These are phyloP conservation scores for Cryptococcus depauperatus DNA, from an alignment of 1,284 basidiomycete species.

Conservation along the genomic window DNA sequence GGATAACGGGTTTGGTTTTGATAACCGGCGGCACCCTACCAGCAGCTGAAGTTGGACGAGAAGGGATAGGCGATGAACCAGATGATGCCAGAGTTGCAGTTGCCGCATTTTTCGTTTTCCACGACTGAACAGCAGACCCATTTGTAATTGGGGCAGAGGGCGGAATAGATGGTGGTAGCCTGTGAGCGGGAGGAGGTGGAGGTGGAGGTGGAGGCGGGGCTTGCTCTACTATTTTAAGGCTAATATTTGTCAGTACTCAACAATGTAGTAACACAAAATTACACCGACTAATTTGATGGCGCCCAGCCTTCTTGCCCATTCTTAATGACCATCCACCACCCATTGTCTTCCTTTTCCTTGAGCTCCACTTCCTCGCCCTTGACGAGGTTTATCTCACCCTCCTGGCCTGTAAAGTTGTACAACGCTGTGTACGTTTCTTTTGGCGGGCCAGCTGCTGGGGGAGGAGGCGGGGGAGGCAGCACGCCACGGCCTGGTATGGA, in stretches of 20 bases:
- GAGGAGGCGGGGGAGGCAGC: slow-evolving; percentile 51
- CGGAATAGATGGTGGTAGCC: slow-evolving; percentile 39
- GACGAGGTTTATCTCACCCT: slow-evolving; percentile 79
- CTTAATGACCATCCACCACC: slow-evolving; percentile 95
- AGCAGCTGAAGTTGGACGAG: slow-evolving; percentile 49
- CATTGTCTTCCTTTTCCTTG: slow-evolving; percentile 86
- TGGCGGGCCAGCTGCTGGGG: slow-evolving; percentile 56
- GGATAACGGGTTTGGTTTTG: slow-evolving; percentile 43
- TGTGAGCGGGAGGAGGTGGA: slow-evolving; percentile 50
- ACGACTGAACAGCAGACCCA: slow-evolving; percentile 9
- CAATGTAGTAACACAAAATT: background rate
- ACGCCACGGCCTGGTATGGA: slow-evolving; percentile 24
- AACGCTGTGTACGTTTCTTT: slow-evolving; percentile 75
- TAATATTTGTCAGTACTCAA: background rate
- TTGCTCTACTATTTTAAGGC: slow-evolving; percentile 9
- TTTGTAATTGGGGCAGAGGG: slow-evolving; percentile 49
- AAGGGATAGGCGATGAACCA: slow-evolving; percentile 50
- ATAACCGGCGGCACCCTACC: slow-evolving; percentile 44
- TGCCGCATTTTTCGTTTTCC: slow-evolving; percentile 50
- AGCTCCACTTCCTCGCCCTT: slow-evolving; percentile 92
- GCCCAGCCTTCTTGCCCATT: slow-evolving; percentile 83
- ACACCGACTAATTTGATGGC: slow-evolving; percentile 71
- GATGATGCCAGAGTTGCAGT: slow-evolving; percentile 54
- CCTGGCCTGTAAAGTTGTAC: slow-evolving; percentile 80
- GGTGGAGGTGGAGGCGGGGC: slow-evolving; percentile 62